Conservation (phyloP, 352 stramenopile species). For the Pythium sukuiense region DNA sequence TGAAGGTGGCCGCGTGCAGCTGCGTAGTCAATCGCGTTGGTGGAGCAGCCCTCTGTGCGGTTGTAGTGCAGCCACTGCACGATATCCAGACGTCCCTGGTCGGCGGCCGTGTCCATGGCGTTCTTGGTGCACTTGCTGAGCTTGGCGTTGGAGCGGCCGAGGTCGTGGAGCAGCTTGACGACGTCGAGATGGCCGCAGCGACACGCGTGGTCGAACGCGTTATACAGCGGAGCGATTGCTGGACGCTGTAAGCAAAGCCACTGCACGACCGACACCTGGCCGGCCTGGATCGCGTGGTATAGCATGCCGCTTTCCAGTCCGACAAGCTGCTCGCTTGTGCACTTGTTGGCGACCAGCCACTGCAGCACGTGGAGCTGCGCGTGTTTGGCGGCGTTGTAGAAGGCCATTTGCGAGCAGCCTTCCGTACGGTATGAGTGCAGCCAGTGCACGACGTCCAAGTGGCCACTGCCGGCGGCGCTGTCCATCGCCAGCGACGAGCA, state of each 20-base stretch:
- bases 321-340: not conserved
- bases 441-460: conserved; percentile 13
- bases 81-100: conserved; percentile 14
- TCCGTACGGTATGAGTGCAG: conserved; percentile 16
- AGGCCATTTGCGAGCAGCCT: conserved; percentile 20
- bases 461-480: conserved; percentile 1
- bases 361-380: conserved; percentile 9
- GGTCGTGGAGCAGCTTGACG: conserved; percentile 5
- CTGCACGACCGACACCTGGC: not conserved
- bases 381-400: conserved; percentile 16
- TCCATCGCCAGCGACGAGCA: conserved; percentile 27
- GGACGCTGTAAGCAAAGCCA: conserved; percentile 5
- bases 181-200: conserved; percentile 13
- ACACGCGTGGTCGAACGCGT: conserved; percentile 19
- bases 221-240: conserved; percentile 7
- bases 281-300: conserved; percentile 12
- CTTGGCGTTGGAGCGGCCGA: not conserved
- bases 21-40: conserved; percentile 19
- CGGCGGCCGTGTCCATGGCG: conserved; percentile 17
- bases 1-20: conserved; percentile 10
- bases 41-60: conserved; percentile 10
- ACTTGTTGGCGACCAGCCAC: conserved; percentile 18
- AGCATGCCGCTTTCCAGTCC: conserved; percentile 6
- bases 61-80: conserved; percentile 23
- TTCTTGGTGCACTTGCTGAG: conserved; percentile 5